Evolutionary conservation across 1,139 yeast genomes (phyloP), one percentile per base, ranked within the genome.

Genomic region (Yamadazyma buinensis): DNA sequence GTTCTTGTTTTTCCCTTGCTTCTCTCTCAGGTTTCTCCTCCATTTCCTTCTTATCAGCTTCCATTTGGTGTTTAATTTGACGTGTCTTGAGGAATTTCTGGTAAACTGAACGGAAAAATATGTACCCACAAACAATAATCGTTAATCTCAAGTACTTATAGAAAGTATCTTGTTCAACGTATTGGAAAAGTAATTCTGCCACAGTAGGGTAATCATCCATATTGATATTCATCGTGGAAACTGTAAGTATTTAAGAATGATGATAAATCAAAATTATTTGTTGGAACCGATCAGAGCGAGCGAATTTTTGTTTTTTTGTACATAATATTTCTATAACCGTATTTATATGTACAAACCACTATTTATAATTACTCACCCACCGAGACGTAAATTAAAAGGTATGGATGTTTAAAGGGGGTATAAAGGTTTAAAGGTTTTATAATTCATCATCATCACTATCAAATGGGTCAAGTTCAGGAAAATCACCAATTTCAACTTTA

Each of bases 401-500:
- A n/a, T n/a, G n/a, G n/a, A n/a, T n/a, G n/a, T n/a, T n/a, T n/a
- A n/a, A n/a, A n/a, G n/a, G 25, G n/a, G 6, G 23, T 22, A 22
- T 11, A 22, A 11, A 22, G 11, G 9, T 22, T 11, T 5, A 22
- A 22, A 22, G 23, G 9, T 22, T 14, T 15, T 25, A 32, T 30
- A 67, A 26, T 7, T 33, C 36, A 6, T 33, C 36, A 17, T 35
- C 34, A 15, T 32, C 35, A 18, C 72, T 67, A 14, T 13, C 66
- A 43, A 70, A 68, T 11, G 67, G 63, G 35, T 59, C 65, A 26
- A 61, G 40, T 38, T 68, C 74, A 0, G 79, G 77, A 37, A 61
- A 75, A 38, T 75, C 78, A 1, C 81, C 82, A 17, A 67, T 67
- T 42, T 72, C 77, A 7, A 75, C 72, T 37, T 60, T 64, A 35